Conservation (phyloP, 2,329 filamentous ascomycete genomes). For the Diplodia corticola region DNA sequence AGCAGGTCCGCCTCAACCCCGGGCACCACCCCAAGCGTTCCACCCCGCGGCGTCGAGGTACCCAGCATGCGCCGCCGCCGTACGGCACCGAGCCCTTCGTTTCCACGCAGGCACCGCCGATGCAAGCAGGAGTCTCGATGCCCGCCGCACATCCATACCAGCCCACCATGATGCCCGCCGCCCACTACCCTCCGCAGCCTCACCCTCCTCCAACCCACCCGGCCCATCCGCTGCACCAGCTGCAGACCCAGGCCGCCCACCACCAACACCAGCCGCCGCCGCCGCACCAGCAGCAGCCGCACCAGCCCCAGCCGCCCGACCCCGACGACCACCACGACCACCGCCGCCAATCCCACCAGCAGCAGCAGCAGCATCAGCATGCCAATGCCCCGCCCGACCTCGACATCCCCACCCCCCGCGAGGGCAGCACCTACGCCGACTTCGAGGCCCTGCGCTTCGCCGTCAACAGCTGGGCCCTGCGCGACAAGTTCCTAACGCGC, state of each 20-base stretch:
- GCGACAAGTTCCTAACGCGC: constrained; percentile 26
- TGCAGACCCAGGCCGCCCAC: constrained; percentile 11
- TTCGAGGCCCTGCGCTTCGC: constrained; percentile 25
- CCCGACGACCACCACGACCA: constrained; percentile 19
- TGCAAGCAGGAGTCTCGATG: constrained; percentile 20
- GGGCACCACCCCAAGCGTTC: constrained; percentile 20
- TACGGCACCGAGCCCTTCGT: constrained; percentile 22
- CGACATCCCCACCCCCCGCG: constrained; percentile 24
- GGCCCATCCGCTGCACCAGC: constrained; percentile 14
- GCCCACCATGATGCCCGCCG: constrained; percentile 22
- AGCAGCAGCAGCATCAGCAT: constrained; percentile 20
- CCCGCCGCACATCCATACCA: constrained; percentile 21
- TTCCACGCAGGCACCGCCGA: constrained; percentile 20
- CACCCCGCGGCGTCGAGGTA: constrained; percentile 20
- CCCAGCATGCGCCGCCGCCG: constrained; percentile 20
- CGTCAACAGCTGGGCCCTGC: constrained; percentile 25
- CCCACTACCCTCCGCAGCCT: constrained; percentile 15
- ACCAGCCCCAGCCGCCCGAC: background rate
- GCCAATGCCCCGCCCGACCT: constrained; percentile 23
- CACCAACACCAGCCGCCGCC: constrained; percentile 16
- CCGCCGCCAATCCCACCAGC: background rate
- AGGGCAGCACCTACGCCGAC: constrained; percentile 24
- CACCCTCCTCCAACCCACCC: constrained; percentile 13
- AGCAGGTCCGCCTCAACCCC: constrained; percentile 21
- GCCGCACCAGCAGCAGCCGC: constrained; percentile 3